phyloP scores from a whole-genome alignment of 2,329 filamentous ascomycete genomes.

The Colletotrichum spaethianum region DNA sequence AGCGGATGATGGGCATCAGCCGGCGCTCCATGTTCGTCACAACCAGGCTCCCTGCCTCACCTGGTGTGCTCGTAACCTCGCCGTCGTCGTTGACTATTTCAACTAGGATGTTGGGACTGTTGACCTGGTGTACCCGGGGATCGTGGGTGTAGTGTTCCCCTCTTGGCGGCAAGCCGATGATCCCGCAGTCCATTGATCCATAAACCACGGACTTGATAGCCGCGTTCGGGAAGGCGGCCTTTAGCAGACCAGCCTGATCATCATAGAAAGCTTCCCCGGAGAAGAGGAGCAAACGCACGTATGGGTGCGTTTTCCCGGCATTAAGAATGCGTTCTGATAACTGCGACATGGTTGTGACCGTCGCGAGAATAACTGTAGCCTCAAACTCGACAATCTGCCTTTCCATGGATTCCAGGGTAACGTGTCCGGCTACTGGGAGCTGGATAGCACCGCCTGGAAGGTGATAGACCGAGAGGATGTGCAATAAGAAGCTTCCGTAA shows the following conservation, averaged over 20 bases:
- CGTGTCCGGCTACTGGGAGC: constrained; percentile 29
- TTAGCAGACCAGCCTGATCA: constrained; percentile 22
- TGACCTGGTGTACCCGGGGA: constrained; percentile 31
- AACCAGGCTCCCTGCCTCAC: constrained; percentile 27
- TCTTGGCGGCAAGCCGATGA: constrained; percentile 32
- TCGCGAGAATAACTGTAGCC: constrained; percentile 25
- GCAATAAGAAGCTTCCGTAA: constrained; percentile 36
- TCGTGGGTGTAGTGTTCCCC: constrained; percentile 25
- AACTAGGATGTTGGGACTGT: constrained; percentile 29
- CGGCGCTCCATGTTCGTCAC: constrained; percentile 34
- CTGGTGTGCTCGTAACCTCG: background rate
- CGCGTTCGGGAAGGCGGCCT: constrained; percentile 32
- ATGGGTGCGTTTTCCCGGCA: constrained; percentile 7
- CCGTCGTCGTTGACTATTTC: constrained; percentile 34
- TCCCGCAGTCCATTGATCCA: constrained; percentile 36
- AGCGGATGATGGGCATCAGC: constrained; percentile 37
- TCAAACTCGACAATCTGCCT: constrained; percentile 31
- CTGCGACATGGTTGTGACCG: constrained; percentile 34
- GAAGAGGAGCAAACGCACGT: constrained; percentile 32
- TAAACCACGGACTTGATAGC: constrained; percentile 26
- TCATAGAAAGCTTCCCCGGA: constrained; percentile 37
- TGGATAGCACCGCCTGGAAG: constrained; percentile 25
- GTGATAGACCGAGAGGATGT: constrained; percentile 36
- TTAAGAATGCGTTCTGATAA: constrained; percentile 21
- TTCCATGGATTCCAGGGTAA: constrained; percentile 32